Evolutionary conservation across 2,329 filamentous ascomycete species (phyloP).

Genomic region (Trichothecium roseum): DNA sequence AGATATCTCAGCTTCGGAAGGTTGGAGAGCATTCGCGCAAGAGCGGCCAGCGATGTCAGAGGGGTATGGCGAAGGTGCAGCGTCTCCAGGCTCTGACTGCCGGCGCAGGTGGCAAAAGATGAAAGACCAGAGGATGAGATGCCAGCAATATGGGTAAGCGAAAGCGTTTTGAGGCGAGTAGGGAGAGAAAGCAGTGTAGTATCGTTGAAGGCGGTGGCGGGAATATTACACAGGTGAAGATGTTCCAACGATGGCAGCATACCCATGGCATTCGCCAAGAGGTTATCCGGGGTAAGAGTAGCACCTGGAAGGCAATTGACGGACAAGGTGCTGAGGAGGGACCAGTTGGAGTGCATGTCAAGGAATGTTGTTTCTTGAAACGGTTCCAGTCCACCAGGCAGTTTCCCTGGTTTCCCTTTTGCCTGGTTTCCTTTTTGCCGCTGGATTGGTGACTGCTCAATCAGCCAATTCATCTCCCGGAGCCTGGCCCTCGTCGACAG

Average conservation of each 20-base stretch:
- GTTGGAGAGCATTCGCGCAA: conserved; percentile 50
- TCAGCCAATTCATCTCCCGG: conserved; percentile 48
- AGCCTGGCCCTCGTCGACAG: conserved; percentile 45
- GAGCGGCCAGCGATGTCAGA: conserved; percentile 42
- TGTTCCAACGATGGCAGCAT: conserved; percentile 44
- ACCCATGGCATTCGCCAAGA: conserved; percentile 39
- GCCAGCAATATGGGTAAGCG: conserved; percentile 44
- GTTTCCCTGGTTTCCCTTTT: conserved; percentile 12
- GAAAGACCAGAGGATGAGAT: conserved; percentile 47
- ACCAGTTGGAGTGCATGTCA: conserved; percentile 43
- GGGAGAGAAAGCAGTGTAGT: conserved; percentile 43
- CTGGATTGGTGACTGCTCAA: conserved; percentile 26
- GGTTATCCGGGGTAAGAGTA: conserved; percentile 38
- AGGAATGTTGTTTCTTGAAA: conserved; percentile 33
- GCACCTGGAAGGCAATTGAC: conserved; percentile 49
- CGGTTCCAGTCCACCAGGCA: conserved; percentile 15
- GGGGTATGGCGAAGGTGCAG: conserved; percentile 47
- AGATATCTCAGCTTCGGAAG: conserved; percentile 38
- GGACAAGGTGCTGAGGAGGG: conserved; percentile 41
- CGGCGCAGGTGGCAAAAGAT: conserved; percentile 39
- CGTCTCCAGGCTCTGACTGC: conserved; percentile 32
- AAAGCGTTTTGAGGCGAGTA: conserved; percentile 37
- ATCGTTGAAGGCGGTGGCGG: conserved; percentile 47
- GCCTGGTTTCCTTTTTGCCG: conserved; percentile 22
- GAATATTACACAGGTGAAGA: conserved; percentile 48